phyloP scores from a whole-genome alignment of 2,329 filamentous ascomycete species.

The Boeremia lycopersici region DNA sequence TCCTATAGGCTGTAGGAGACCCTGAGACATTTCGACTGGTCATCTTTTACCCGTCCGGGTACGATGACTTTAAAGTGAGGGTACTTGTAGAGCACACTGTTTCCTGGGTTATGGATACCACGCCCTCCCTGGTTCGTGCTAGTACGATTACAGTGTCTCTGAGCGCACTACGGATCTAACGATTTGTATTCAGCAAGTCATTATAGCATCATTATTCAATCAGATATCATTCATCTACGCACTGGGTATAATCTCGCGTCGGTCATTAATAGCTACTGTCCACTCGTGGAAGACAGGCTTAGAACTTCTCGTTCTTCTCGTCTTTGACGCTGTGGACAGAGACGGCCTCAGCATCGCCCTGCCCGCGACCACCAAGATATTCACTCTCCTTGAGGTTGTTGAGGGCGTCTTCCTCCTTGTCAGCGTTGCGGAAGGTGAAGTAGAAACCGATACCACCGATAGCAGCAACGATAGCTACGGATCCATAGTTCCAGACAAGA shows the following conservation, averaged over 20 bases:
- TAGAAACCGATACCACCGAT: slow-evolving; percentile 41
- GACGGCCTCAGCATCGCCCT: slow-evolving; percentile 25
- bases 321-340: slow-evolving; percentile 20
- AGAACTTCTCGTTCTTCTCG: slow-evolving; percentile 32
- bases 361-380: slow-evolving; percentile 26
- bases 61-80: too few relatives aligned
- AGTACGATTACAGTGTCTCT: too few relatives aligned
- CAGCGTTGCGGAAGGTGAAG: slow-evolving; percentile 40
- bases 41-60: too few relatives aligned
- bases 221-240: background rate
- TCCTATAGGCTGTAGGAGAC: background rate
- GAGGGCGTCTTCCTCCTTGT: slow-evolving; percentile 40
- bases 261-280: background rate
- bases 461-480: slow-evolving; percentile 40
- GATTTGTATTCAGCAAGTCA: too few relatives aligned
- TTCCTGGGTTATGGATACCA: too few relatives aligned
- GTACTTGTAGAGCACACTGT: too few relatives aligned
- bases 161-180: too few relatives aligned
- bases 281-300: background rate
- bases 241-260: slow-evolving; percentile 5
- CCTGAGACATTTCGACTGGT: too few relatives aligned
- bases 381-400: slow-evolving; percentile 37
- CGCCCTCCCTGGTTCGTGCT: too few relatives aligned
- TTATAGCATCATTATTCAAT: too few relatives aligned
- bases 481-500: slow-evolving; percentile 42